phyloP scores from a whole-genome alignment of 352 stramenopile genomes.

The Globisporangium polare region DNA sequence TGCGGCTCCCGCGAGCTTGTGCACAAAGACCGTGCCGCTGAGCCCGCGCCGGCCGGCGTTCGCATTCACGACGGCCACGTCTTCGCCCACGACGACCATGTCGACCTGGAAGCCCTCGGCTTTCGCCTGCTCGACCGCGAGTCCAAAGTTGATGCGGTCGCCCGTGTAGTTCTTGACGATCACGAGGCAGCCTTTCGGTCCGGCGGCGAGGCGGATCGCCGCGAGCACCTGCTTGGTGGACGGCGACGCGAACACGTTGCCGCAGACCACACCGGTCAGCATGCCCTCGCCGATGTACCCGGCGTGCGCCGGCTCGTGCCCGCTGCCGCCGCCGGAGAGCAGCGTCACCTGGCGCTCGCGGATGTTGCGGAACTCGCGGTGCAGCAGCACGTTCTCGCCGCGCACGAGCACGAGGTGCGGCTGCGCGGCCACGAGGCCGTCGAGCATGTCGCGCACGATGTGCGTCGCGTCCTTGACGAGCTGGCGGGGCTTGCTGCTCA shows the following conservation, averaged over 20 bases:
- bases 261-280: constrained; percentile 95
- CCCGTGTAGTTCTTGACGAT: constrained; percentile 99
- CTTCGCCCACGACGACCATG: constrained; percentile 97
- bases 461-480: constrained; percentile 40
- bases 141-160: constrained; percentile 98
- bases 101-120: constrained; percentile 85
- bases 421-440: constrained; percentile 60
- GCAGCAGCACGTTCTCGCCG: constrained; percentile 62
- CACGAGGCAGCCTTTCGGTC: constrained; percentile 88
- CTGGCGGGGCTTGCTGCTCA: constrained; percentile 23
- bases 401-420: constrained; percentile 64
- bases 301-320: constrained; percentile 95
- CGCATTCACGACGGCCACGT: constrained; percentile 88
- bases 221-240: constrained; percentile 91
- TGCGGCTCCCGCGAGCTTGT: constrained; percentile 95
- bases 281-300: constrained; percentile 96
- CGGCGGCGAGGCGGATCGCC: constrained; percentile 90
- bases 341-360: constrained; percentile 70
- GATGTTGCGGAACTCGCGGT: constrained; percentile 64
- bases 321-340: constrained; percentile 68
- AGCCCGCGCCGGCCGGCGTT: constrained; percentile 96
- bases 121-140: constrained; percentile 95
- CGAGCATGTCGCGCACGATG: constrained; percentile 79
- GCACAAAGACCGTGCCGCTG: constrained; percentile 95
- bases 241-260: constrained; percentile 96